Evolutionary conservation across 805 yeast species (phyloP).

Genomic region (Kodamaea jinghongensis): DNA sequence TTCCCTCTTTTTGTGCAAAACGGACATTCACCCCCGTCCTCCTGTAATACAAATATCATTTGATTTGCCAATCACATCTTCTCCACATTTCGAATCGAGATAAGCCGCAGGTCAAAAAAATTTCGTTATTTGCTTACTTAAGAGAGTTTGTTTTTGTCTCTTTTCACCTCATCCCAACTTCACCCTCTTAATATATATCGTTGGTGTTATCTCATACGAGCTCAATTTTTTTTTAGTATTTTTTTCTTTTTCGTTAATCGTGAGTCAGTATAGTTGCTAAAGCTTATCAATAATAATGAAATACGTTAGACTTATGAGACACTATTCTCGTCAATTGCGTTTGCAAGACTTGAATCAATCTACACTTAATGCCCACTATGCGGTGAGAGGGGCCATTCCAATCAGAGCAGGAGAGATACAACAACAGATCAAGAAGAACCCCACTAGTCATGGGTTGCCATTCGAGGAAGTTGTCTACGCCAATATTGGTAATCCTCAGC

Average conservation of each 20-base stretch:
- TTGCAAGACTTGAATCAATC: constrained; percentile 51
- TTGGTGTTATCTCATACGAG: background rate
- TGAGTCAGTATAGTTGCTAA: background rate
- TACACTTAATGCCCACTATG: constrained; percentile 86
- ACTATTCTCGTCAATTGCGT: constrained; percentile 8
- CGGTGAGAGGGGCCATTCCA: constrained; percentile 95
- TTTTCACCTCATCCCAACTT: no score
- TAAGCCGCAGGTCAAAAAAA: no score
- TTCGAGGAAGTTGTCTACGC: constrained; percentile 79
- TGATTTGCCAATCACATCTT: no score
- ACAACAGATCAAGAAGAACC: constrained; percentile 44
- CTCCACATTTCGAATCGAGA: no score
- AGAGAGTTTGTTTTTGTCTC: no score
- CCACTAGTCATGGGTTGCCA: constrained; percentile 63
- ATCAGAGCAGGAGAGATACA: constrained; percentile 84
- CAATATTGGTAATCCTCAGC: constrained; percentile 98
- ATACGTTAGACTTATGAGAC: constrained; percentile 3
- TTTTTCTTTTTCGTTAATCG: background rate
- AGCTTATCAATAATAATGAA: constrained; percentile 2
- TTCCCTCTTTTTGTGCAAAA: no score
- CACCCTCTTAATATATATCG: background rate
- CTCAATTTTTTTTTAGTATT: no score
- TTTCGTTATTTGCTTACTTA: no score
- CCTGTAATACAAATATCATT: no score
- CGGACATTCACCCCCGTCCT: no score